Evolutionary conservation across 306 rosid species (phyloP).

Genomic region (Sechiopsis laciniata): DNA sequence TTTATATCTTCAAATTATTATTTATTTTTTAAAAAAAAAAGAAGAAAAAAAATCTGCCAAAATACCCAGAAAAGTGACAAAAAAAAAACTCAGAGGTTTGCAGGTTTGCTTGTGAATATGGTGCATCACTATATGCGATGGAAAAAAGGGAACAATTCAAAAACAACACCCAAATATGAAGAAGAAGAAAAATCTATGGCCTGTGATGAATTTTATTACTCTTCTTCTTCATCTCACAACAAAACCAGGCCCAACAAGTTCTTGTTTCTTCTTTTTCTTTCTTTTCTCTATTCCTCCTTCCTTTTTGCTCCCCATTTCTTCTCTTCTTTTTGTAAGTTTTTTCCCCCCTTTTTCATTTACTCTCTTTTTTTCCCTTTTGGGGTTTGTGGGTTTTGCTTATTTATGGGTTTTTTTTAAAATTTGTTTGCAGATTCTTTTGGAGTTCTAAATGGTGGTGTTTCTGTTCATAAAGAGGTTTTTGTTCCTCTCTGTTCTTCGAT

Average conservation of each 20-base stretch:
- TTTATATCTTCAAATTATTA: background rate
- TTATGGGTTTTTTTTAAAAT: background rate
- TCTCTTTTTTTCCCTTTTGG: background rate
- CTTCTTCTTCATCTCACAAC: slow-evolving; percentile 35
- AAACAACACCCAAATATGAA: background rate
- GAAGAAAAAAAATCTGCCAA: background rate
- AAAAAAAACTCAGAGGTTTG: slow-evolving; percentile 2
- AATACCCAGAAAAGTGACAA: background rate
- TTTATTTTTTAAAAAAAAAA: background rate
- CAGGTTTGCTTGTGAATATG: slow-evolving; percentile 36
- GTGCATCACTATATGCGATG: slow-evolving; percentile 45
- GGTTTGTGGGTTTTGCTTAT: slow-evolving; percentile 4
- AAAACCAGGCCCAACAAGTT: slow-evolving; percentile 56
- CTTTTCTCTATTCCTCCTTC: slow-evolving; percentile 51
- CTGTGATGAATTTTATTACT: slow-evolving; percentile 26
- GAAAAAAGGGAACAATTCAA: background rate
- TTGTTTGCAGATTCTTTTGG: slow-evolving; percentile 43
- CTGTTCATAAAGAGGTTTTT: slow-evolving; percentile 26
- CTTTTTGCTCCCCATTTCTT: slow-evolving; percentile 51
- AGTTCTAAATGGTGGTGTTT: slow-evolving; percentile 31
- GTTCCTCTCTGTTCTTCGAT: slow-evolving; percentile 51
- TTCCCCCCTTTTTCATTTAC: background rate
- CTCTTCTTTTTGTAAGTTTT: slow-evolving; percentile 27
- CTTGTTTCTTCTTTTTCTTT: slow-evolving; percentile 44
- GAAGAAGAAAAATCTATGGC: slow-evolving; percentile 33